phyloP scores from a whole-genome alignment of 2,329 filamentous ascomycete species.

The Intubia oerlemansii region DNA sequence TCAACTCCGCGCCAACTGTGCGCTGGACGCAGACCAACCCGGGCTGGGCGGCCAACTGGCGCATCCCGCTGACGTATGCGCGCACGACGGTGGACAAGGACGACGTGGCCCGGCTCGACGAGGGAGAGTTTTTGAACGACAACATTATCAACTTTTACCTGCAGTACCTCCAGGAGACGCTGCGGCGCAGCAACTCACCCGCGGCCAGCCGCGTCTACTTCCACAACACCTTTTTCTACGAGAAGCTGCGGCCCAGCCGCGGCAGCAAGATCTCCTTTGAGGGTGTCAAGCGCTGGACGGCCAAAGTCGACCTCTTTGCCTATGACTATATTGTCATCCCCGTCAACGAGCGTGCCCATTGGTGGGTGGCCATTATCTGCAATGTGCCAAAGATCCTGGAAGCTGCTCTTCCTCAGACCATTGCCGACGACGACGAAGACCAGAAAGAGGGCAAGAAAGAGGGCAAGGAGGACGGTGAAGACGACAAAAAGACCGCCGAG shows the following conservation, averaged over 20 bases:
- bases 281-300: slow-evolving; percentile 72
- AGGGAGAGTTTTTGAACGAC: slow-evolving; percentile 79
- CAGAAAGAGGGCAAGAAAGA: not conserved
- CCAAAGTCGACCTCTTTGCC: slow-evolving; percentile 60
- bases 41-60: slow-evolving; percentile 30
- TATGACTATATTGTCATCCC: slow-evolving; percentile 85
- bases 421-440: not conserved
- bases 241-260: slow-evolving; percentile 43
- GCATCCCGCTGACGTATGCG: slow-evolving; percentile 39
- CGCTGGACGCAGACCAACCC: slow-evolving; percentile 29
- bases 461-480: not conserved
- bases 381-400: slow-evolving; percentile 48
- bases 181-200: slow-evolving; percentile 31
- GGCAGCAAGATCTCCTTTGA: slow-evolving; percentile 55
- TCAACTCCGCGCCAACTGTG: slow-evolving; percentile 3
- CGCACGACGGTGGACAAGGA: slow-evolving; percentile 44
- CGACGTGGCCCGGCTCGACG: slow-evolving; percentile 61
- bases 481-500: too few relatives aligned
- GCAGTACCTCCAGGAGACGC: slow-evolving; percentile 42
- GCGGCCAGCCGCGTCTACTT: slow-evolving; percentile 52
- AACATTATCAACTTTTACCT: slow-evolving; percentile 81
- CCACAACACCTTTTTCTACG: slow-evolving; percentile 86
- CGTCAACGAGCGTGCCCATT: slow-evolving; percentile 71
- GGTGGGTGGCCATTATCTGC: slow-evolving; percentile 92
- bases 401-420: slow-evolving; percentile 1